Base-by-base conservation (phyloP, 2,329 filamentous ascomycete genomes). In the Lachnellula occidentalis region DNA sequence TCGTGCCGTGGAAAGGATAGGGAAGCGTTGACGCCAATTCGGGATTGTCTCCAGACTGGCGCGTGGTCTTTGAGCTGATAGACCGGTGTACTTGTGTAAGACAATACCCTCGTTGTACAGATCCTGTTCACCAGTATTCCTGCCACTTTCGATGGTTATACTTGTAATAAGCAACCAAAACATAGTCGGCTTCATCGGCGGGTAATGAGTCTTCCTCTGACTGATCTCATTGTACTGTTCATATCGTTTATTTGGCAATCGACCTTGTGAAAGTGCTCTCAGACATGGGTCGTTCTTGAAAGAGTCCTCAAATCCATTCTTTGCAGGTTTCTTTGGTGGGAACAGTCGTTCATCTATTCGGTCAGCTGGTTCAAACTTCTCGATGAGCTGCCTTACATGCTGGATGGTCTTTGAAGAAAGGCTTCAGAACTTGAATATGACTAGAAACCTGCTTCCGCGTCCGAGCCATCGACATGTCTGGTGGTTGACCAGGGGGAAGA, bases 371-470 rank as follows among this genome's bases (percentile, higher is more conserved):
- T 39, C 48, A 47, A 21, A 36, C 7, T 45, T 42, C 37, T 42
- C 3, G 12, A 48, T 9, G 21, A 8, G 4, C 11, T 19, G 24
- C 74, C 82, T 78, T 72, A 86, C 83, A 86, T 67, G 80, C 82
- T 43, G 80, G 77, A 58, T 86, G 74, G 52, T 80, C 78, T 53
- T 78, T 76, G 60, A 87, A 81, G 67, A 86, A 85, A 50, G 80
- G 81, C 72, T 87, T 87, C 53, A 87, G 72, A 14, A 88, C 84
- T 66, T 88, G 84, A 65, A 87, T 87, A 64, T 87, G 84, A 65
- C 83, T 87, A 2, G 83, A 87, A 5, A 87, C 82, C 64, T 86
- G 83, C 68, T 87, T 87, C 54, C 82, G 61, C 47, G 74, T 64
- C 59, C 76, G 66, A 58, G 66, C 67, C 63, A 75, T 73, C 15